Evolutionary conservation across 2,329 filamentous ascomycete species (phyloP).

Genomic region (Xylaria sp.): DNA sequence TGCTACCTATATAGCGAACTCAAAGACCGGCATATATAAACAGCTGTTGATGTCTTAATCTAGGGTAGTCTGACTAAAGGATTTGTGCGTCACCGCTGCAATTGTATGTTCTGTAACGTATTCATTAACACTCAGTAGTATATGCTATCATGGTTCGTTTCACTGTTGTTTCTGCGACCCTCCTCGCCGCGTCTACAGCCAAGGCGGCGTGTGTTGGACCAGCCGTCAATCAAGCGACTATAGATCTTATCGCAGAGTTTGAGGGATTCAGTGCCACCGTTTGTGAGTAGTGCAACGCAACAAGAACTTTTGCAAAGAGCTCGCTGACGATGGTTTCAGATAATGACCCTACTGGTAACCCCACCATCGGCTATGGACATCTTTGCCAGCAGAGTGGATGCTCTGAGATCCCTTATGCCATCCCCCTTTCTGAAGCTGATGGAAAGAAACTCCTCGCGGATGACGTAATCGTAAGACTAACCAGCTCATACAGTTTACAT

Average conservation of each 20-base stretch:
- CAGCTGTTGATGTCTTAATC: background rate
- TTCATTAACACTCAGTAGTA: background rate
- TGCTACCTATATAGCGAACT: background rate
- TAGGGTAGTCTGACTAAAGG: background rate
- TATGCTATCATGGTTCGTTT: conserved; percentile 22
- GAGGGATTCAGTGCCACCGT: conserved; percentile 26
- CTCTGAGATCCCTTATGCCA: conserved; percentile 26
- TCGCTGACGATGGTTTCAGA: conserved; percentile 5
- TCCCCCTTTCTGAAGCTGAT: conserved; percentile 28
- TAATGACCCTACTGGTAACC: conserved; percentile 28
- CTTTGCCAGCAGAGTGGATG: conserved; percentile 29
- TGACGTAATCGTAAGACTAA: conserved; percentile 21
- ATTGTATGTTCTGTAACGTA: background rate
- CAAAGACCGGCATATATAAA: background rate
- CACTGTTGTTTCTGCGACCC: background rate
- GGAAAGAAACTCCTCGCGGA: conserved; percentile 27
- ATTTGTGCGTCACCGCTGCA: background rate
- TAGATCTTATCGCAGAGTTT: conserved; percentile 23
- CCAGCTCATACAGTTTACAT: background rate
- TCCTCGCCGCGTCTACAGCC: conserved; percentile 13
- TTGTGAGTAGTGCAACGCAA: conserved; percentile 13
- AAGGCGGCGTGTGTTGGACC: conserved; percentile 17
- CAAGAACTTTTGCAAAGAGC: background rate
- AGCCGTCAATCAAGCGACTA: conserved; percentile 23
- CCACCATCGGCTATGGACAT: conserved; percentile 30